These are phyloP conservation scores for Arthrobotrys sinensis DNA, from an alignment of 2,329 filamentous ascomycete species.

Conservation along the genomic window DNA sequence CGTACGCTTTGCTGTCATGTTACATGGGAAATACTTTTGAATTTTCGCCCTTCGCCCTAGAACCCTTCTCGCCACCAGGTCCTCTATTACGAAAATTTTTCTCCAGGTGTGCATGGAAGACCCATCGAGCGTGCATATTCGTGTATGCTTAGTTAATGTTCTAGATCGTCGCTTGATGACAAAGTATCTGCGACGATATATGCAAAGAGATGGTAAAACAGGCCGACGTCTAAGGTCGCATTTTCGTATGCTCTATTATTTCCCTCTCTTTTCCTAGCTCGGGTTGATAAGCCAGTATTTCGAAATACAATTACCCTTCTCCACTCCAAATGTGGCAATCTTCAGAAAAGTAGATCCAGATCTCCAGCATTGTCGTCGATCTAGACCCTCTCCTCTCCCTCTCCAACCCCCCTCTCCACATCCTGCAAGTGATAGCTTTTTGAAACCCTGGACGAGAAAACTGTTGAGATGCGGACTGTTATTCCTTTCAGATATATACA, in stretches of 20 bases:
- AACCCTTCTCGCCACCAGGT: constrained; percentile 12
- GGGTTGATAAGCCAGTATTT: constrained; percentile 25
- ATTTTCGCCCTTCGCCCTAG: constrained; percentile 19
- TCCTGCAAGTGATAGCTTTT: constrained; percentile 25
- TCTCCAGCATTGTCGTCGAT: constrained; percentile 20
- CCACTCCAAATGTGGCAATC: constrained; percentile 6
- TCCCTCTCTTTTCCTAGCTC: constrained; percentile 8
- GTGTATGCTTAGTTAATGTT: neutral
- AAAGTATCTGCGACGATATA: neutral
- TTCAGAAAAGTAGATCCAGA: constrained; percentile 19
- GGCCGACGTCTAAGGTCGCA: constrained; percentile 26
- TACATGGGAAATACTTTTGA: constrained; percentile 17
- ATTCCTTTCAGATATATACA: constrained; percentile 41
- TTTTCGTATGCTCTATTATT: constrained; percentile 5
- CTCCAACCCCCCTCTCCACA: constrained; percentile 1
- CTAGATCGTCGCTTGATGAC: constrained; percentile 15
- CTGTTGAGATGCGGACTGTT: constrained; percentile 43
- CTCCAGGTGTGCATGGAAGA: constrained; percentile 11
- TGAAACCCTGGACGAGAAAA: constrained; percentile 19
- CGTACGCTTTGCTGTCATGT: constrained; percentile 2
- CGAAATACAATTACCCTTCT: constrained; percentile 9
- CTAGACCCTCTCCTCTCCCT: constrained; percentile 7
- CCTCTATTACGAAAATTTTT: constrained; percentile 18
- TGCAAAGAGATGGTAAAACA: constrained; percentile 13
- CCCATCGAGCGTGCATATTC: constrained; percentile 23